Evolutionary conservation across 495 filamentous ascomycete species (phyloP).

Genomic region (Penicillium argentinense): DNA sequence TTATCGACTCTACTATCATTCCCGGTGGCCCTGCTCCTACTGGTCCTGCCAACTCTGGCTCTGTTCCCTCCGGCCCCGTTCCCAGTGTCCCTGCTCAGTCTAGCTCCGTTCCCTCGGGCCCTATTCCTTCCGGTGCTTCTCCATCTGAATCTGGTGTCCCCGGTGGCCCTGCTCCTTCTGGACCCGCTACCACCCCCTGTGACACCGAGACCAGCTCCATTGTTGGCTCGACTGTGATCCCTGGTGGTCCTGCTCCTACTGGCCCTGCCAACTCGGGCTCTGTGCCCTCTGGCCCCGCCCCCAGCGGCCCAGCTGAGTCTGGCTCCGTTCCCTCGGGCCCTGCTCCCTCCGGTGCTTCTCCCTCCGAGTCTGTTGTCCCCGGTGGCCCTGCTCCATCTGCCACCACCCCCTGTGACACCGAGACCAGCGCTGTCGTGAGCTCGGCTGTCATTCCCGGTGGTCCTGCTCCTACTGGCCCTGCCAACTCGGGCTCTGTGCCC

Average conservation of each 20-base stretch:
- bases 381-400: conserved; percentile 11
- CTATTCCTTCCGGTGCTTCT: conserved; percentile 9
- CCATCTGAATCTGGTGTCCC: conserved; percentile 13
- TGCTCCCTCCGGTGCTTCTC: conserved; percentile 7
- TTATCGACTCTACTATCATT: conserved; percentile 13
- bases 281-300: conserved; percentile 14
- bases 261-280: conserved; percentile 4
- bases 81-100: conserved; percentile 6
- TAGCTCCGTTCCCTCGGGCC: conserved; percentile 5
- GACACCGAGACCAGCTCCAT: conserved; percentile 1
- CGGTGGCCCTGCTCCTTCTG: conserved; percentile 14
- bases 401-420: conserved; percentile 21
- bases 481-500: conserved; percentile 1
- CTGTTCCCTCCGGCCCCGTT: conserved; percentile 11
- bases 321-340: conserved; percentile 12
- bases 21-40: conserved; percentile 23
- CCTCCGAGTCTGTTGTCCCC: conserved; percentile 9
- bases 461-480: conserved; percentile 10
- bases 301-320: conserved; percentile 5
- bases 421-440: conserved; percentile 12
- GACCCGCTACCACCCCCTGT: conserved; percentile 7
- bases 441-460: conserved; percentile 6
- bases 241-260: conserved; percentile 6
- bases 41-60: conserved; percentile 5
- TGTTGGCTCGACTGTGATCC: conserved; percentile 5